phyloP scores from a whole-genome alignment of 495 filamentous ascomycete species.

The Penicillium mononematosum region DNA sequence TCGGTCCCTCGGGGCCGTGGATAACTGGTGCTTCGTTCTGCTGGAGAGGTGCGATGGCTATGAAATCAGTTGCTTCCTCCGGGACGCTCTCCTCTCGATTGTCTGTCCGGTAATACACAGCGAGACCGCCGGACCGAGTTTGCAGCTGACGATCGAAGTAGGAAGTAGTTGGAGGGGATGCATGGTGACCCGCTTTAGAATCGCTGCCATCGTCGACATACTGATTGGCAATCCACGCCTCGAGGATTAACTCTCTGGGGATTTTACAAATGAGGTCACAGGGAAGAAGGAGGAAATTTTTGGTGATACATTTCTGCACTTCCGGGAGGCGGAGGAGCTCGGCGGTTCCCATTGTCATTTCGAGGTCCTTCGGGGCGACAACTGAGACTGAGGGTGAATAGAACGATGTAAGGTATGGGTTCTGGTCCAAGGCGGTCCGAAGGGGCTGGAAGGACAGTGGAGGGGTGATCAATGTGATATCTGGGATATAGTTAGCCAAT shows the following conservation, averaged over 20 bases:
- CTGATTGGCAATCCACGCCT: slow-evolving; percentile 88
- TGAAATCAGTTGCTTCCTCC: slow-evolving; percentile 86
- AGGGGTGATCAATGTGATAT: slow-evolving; percentile 81
- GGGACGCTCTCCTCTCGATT: slow-evolving; percentile 67
- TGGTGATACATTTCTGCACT: slow-evolving; percentile 64
- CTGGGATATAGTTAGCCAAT: slow-evolving; percentile 38
- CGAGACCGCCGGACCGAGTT: slow-evolving; percentile 70
- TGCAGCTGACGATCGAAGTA: slow-evolving; percentile 52
- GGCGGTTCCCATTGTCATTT: slow-evolving; percentile 79
- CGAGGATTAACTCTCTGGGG: slow-evolving; percentile 71
- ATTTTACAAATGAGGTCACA: slow-evolving; percentile 93
- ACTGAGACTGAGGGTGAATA: slow-evolving; percentile 71
- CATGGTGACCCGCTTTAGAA: slow-evolving; percentile 24
- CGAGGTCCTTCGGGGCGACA: slow-evolving; percentile 67
- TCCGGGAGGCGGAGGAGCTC: slow-evolving; percentile 82
- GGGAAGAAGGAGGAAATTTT: slow-evolving; percentile 85
- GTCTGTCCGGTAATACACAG: slow-evolving; percentile 86
- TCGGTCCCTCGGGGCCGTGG: slow-evolving; percentile 41
- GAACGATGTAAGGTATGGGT: slow-evolving; percentile 82
- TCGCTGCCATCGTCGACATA: slow-evolving; percentile 53
- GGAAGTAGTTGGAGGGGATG: slow-evolving; percentile 33
- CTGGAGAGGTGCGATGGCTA: slow-evolving; percentile 66
- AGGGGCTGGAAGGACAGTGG: slow-evolving; percentile 68
- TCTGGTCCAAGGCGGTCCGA: slow-evolving; percentile 73
- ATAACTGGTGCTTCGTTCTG: slow-evolving; percentile 47